Conservation (phyloP, 2,329 filamentous ascomycete species). For the Fusarium torulosum region DNA sequence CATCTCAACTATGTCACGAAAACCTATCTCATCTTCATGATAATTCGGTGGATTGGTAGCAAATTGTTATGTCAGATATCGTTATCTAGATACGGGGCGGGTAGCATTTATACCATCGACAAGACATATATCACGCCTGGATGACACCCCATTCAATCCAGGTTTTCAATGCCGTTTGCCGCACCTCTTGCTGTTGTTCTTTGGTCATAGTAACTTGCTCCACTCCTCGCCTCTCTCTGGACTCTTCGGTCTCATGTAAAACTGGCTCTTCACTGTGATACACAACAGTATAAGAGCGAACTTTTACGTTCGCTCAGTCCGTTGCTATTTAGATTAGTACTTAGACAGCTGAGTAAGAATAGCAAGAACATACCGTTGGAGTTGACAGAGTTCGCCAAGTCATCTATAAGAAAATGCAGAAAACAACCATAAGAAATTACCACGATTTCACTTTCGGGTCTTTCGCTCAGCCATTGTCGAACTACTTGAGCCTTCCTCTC, state of each 20-base stretch:
- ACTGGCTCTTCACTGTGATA: fast-evolving
- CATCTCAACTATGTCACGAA: constrained; percentile 13
- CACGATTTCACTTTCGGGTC: constrained; percentile 1
- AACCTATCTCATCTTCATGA: constrained; percentile 13
- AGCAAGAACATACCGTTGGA: background rate
- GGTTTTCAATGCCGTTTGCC: background rate
- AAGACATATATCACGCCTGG: background rate
- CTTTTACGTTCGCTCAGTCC: background rate
- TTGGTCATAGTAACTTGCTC: fast-evolving
- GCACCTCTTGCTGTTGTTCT: background rate
- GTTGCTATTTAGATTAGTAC: background rate
- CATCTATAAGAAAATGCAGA: background rate
- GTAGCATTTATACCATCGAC: too few species aligned
- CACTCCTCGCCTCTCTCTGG: background rate
- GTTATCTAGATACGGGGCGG: too few species aligned
- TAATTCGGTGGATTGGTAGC: too few species aligned
- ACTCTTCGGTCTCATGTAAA: background rate
- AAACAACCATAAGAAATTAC: constrained; percentile 4
- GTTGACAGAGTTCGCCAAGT: background rate
- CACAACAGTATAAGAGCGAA: background rate
- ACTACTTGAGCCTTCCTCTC: too few species aligned
- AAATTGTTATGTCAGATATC: too few species aligned
- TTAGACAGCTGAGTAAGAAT: fast-evolving
- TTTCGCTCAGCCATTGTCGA: too few species aligned
- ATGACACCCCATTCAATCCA: background rate